Conservation (phyloP, 164 flowering plant genomes). For the Buxus sempervirens region DNA sequence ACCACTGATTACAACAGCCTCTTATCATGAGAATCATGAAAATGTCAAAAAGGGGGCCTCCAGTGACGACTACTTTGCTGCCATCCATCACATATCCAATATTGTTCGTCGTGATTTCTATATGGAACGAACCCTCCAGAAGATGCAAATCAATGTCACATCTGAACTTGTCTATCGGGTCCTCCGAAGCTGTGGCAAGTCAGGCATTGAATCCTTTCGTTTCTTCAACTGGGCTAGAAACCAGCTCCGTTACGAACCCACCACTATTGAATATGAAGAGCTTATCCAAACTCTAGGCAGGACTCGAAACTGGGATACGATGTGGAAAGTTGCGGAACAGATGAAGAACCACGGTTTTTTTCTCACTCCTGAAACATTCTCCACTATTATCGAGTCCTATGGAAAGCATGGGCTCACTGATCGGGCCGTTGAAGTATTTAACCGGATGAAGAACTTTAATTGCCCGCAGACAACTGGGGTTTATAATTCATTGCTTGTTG, state of each 20-base stretch:
- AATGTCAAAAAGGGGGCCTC: conserved; percentile 2
- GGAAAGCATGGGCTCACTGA: conserved; percentile 60
- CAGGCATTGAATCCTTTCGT: conserved; percentile 59
- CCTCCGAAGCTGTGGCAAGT: conserved; percentile 54
- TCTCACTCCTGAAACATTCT: conserved; percentile 48
- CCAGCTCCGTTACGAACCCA: conserved; percentile 53
- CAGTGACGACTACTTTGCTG: conserved; percentile 83
- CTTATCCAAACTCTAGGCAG: conserved; percentile 60
- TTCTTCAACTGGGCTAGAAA: conserved; percentile 90
- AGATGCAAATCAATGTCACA: conserved; percentile 46
- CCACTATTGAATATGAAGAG: conserved; percentile 67
- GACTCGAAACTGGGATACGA: conserved; percentile 53
- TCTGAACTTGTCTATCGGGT: conserved; percentile 84
- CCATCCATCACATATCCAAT: conserved; percentile 77
- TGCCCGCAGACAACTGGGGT: conserved; percentile 56
- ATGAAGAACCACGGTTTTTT: conserved; percentile 37
- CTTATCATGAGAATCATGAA: neutral
- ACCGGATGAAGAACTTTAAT: conserved; percentile 36
- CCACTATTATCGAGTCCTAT: conserved; percentile 57
- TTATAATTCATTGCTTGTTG: conserved; percentile 67
- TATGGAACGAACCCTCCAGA: conserved; percentile 84
- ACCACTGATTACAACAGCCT: conserved; percentile 10
- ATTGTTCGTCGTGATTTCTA: conserved; percentile 79
- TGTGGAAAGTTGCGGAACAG: conserved; percentile 74
- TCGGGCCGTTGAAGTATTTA: conserved; percentile 78